These are phyloP conservation scores for Scheffersomyces quercinus DNA, from an alignment of 1,139 yeast species.

Conservation along the genomic window DNA sequence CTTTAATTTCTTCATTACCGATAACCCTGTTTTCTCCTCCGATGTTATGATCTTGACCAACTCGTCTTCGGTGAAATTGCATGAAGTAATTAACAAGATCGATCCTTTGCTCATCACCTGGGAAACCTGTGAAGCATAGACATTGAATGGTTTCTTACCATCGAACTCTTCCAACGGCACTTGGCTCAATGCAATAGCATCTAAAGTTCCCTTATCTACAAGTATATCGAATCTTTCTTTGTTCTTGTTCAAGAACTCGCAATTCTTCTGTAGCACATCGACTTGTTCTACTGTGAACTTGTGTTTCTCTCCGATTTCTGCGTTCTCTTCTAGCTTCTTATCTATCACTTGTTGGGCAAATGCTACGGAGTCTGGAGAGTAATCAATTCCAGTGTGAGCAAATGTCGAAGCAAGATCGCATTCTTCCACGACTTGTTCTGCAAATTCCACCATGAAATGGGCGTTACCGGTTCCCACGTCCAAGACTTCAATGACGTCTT, in stretches of 20 bases:
- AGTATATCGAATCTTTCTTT: slow-evolving; percentile 60
- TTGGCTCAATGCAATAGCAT: slow-evolving; percentile 90
- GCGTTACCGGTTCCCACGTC: slow-evolving; percentile 98
- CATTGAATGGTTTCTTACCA: slow-evolving; percentile 54
- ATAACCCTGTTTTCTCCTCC: slow-evolving; percentile 29
- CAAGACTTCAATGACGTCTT: slow-evolving; percentile 44
- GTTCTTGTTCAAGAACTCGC: slow-evolving; percentile 33
- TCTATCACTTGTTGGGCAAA: slow-evolving; percentile 65
- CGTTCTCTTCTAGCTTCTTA: slow-evolving; percentile 32
- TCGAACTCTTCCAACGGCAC: slow-evolving; percentile 39
- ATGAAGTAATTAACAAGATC: slow-evolving; percentile 80
- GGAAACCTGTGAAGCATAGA: slow-evolving; percentile 64
- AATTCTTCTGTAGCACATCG: slow-evolving; percentile 42
- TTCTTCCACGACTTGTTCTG: slow-evolving; percentile 49
- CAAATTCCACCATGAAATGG: slow-evolving; percentile 70
- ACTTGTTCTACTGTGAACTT: slow-evolving; percentile 45
- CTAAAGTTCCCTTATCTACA: slow-evolving; percentile 92
- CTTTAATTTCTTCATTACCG: slow-evolving; percentile 60
- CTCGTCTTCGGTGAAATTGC: slow-evolving; percentile 88
- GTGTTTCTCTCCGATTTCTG: slow-evolving; percentile 1
- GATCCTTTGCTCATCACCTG: slow-evolving; percentile 58
- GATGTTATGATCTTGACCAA: slow-evolving; percentile 55
- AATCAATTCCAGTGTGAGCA: slow-evolving; percentile 70
- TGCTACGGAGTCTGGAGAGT: slow-evolving; percentile 72
- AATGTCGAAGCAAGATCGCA: slow-evolving; percentile 43